Conservation (phyloP, 768 basidiomycete genomes). For the Galerina marginata region DNA sequence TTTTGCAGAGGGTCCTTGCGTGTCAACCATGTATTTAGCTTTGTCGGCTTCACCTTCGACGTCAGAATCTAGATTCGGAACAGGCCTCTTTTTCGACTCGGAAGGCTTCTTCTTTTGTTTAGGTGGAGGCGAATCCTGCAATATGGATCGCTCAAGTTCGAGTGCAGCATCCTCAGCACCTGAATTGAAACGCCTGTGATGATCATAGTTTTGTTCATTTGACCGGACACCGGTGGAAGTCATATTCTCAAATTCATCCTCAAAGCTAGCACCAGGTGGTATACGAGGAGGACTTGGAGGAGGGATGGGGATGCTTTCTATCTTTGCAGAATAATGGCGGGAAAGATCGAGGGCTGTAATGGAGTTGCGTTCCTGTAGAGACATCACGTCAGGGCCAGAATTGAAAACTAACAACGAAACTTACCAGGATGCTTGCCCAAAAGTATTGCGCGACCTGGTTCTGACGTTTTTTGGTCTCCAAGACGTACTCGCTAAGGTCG, state of each 20-base stretch:
- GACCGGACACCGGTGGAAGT: slow-evolving; percentile 23
- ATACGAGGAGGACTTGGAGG: slow-evolving; percentile 37
- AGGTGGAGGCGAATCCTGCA: slow-evolving; percentile 41
- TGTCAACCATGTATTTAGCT: slow-evolving; percentile 37
- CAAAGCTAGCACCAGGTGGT: slow-evolving; percentile 22
- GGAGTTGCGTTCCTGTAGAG: slow-evolving; percentile 70
- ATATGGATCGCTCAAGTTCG: slow-evolving; percentile 60
- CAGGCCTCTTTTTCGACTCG: slow-evolving; percentile 55
- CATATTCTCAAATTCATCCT: slow-evolving; percentile 36
- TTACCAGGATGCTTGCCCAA: slow-evolving; percentile 67
- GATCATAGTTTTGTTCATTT: slow-evolving; percentile 38
- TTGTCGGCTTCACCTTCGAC: slow-evolving; percentile 63
- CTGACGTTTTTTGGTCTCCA: slow-evolving; percentile 76
- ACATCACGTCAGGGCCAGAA: slow-evolving; percentile 9
- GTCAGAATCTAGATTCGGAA: slow-evolving; percentile 57
- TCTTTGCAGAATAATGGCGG: slow-evolving; percentile 58
- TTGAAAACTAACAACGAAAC: slow-evolving; percentile 19
- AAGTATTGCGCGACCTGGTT: slow-evolving; percentile 78
- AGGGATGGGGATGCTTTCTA: slow-evolving; percentile 49
- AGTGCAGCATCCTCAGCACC: slow-evolving; percentile 61
- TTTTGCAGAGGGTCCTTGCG: slow-evolving; percentile 56
- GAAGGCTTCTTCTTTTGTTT: slow-evolving; percentile 51
- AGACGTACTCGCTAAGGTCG: slow-evolving; percentile 70
- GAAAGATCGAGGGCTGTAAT: slow-evolving; percentile 63
- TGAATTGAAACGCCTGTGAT: slow-evolving; percentile 31